Conservation (phyloP, 1,284 basidiomycete genomes). For the Polyporus tsugae region DNA sequence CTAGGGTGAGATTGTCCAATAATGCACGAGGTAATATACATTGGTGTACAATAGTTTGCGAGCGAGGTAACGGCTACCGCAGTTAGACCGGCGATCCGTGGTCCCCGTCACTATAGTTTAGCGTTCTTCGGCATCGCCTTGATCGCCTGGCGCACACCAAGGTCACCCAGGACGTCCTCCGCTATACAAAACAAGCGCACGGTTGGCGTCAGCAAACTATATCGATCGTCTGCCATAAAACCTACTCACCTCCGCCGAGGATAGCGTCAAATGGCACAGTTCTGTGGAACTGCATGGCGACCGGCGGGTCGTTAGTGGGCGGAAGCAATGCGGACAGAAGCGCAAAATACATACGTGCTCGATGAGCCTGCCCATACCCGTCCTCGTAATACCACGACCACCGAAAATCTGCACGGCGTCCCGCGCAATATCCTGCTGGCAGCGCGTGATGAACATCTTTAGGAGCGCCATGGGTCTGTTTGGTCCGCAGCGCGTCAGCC, state of each 20-base stretch:
- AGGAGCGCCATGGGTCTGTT: conserved; percentile 41
- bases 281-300: conserved; percentile 61
- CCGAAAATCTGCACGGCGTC: conserved; percentile 66
- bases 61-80: background rate
- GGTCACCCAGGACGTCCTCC: conserved; percentile 74
- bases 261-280: conserved; percentile 73
- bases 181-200: conserved; percentile 43
- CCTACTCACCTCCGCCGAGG: conserved; percentile 64
- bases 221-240: background rate
- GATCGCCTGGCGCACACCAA: conserved; percentile 75
- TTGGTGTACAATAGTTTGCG: conserved; percentile 11
- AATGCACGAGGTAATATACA: conserved; percentile 16
- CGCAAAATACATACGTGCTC: conserved; percentile 60
- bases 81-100: background rate
- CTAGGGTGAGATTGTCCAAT: background rate
- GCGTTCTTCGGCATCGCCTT: conserved; percentile 69
- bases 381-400: conserved; percentile 59
- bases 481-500: background rate
- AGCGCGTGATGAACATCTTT: conserved; percentile 44
- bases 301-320: conserved; percentile 22
- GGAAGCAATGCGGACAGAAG: conserved; percentile 13
- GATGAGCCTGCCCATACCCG: conserved; percentile 63
- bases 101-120: conserved; percentile 47
- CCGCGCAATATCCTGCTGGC: conserved; percentile 43
- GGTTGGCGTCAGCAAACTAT: conserved; percentile 16